Conservation (phyloP, 345 rosid genomes). For the Geranium brycei region DNA sequence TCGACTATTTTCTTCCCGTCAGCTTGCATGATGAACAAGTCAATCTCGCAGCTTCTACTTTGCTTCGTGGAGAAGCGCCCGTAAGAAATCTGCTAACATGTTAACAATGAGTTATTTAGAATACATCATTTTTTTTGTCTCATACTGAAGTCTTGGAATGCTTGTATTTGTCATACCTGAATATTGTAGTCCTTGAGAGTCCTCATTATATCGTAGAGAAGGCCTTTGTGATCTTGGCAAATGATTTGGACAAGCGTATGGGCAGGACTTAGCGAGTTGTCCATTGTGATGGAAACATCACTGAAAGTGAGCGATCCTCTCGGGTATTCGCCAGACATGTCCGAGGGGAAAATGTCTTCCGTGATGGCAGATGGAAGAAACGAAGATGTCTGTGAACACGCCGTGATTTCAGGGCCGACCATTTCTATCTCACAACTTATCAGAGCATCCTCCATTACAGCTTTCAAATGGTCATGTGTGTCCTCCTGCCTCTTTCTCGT, state of each 20-base stretch:
- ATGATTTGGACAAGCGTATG: slow-evolving; percentile 79
- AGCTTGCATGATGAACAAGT: slow-evolving; percentile 70
- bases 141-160: neutral
- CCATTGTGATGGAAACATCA: slow-evolving; percentile 48
- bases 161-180: slow-evolving; percentile 38
- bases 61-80: slow-evolving; percentile 63
- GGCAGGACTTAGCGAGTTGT: slow-evolving; percentile 67
- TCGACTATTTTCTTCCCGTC: slow-evolving; percentile 87
- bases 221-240: slow-evolving; percentile 88
- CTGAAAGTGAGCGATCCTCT: slow-evolving; percentile 26
- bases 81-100: slow-evolving; percentile 54
- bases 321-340: slow-evolving; percentile 26
- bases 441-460: slow-evolving; percentile 40
- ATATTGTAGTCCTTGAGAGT: slow-evolving; percentile 87
- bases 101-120: slow-evolving; percentile 2
- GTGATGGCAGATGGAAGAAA: slow-evolving; percentile 52
- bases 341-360: slow-evolving; percentile 38
- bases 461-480: slow-evolving; percentile 31
- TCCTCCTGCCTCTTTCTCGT: slow-evolving; percentile 58
- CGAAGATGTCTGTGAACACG: slow-evolving; percentile 49
- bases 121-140: neutral
- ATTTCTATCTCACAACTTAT: slow-evolving; percentile 68
- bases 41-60: slow-evolving; percentile 60
- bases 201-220: slow-evolving; percentile 85
- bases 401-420: slow-evolving; percentile 60